These are phyloP conservation scores for Knufia petricola DNA, from an alignment of 2,329 filamentous ascomycete species.

Conservation along the genomic window DNA sequence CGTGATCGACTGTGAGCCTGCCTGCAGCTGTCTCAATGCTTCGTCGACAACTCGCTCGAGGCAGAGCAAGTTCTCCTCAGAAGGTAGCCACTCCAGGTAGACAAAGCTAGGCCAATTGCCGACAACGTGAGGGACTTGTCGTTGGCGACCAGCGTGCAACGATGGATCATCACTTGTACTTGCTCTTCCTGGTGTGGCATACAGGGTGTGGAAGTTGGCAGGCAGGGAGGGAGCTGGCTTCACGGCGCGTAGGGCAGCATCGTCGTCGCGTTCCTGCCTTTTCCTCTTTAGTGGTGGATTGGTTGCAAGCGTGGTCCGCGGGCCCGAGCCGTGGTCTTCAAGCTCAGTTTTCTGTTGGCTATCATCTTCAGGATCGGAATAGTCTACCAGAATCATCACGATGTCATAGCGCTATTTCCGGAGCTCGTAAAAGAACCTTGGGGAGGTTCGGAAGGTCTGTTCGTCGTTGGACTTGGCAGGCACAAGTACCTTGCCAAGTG, in stretches of 20 bases:
- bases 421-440: no score
- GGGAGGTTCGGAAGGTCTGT: no score
- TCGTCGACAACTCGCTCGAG: conserved; percentile 26
- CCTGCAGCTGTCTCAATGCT: background rate
- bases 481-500: no score
- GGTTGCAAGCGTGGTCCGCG: background rate
- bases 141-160: conserved; percentile 75
- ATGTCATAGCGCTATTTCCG: conserved; percentile 5
- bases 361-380: conserved; percentile 37
- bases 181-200: conserved; percentile 69
- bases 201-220: conserved; percentile 74
- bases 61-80: conserved; percentile 27
- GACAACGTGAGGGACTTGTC: conserved; percentile 70
- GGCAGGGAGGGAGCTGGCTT: conserved; percentile 44
- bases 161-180: conserved; percentile 72
- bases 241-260: background rate
- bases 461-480: background rate
- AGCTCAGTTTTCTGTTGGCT: background rate
- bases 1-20: background rate
- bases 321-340: background rate
- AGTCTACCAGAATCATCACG: conserved; percentile 55
- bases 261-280: background rate
- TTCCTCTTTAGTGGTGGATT: background rate
- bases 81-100: conserved; percentile 74
- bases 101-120: conserved; percentile 92